Percentiles rank a stretch among this genome's conserved stretches.
These are phyloP conservation scores for Linum trigynum DNA, from an alignment of 345 rosid genomes.

Conservation along the genomic window DNA sequence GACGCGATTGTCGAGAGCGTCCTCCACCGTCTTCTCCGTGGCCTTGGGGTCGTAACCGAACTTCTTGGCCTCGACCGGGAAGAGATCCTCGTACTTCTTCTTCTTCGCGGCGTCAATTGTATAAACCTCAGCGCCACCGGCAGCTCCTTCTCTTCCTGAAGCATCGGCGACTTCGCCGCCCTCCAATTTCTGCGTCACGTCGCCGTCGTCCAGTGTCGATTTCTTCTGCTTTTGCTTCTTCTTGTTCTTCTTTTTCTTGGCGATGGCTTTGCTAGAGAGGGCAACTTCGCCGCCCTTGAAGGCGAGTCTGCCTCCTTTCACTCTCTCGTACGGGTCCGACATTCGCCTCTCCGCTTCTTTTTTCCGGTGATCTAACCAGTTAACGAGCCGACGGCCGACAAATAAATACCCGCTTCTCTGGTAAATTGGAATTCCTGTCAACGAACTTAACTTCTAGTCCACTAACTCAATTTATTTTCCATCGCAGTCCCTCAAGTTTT, in stretches of 20 bases:
- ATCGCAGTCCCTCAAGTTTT: no score
- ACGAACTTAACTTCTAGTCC: no score
- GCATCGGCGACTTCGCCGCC: constrained; percentile 2
- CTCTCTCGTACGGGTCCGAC: constrained; percentile 73
- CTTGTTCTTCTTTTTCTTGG: constrained; percentile 49
- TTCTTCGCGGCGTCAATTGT: constrained; percentile 82
- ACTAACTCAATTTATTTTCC: no score
- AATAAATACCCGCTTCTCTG: no score
- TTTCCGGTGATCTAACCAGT: no score
- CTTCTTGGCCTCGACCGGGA: constrained; percentile 79
- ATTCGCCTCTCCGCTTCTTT: constrained; percentile 11
- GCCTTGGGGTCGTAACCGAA: constrained; percentile 63
- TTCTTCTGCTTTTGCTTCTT: constrained; percentile 23
- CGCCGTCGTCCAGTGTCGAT: constrained; percentile 3
- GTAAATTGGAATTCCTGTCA: no score
- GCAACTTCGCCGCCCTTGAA: constrained; percentile 79
- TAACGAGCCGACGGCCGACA: no score
- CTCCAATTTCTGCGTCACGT: constrained; percentile 14
- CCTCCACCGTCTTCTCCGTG: constrained; percentile 42
- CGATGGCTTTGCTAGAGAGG: constrained; percentile 48
- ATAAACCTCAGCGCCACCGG: constrained; percentile 27
- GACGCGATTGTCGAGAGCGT: constrained; percentile 89
- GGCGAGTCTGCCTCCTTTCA: constrained; percentile 53
- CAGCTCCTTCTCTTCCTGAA: not conserved
- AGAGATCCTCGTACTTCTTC: constrained; percentile 73